Evolutionary conservation across 345 rosid species (phyloP).

Genomic region (Eucalyptus guilfoylei): DNA sequence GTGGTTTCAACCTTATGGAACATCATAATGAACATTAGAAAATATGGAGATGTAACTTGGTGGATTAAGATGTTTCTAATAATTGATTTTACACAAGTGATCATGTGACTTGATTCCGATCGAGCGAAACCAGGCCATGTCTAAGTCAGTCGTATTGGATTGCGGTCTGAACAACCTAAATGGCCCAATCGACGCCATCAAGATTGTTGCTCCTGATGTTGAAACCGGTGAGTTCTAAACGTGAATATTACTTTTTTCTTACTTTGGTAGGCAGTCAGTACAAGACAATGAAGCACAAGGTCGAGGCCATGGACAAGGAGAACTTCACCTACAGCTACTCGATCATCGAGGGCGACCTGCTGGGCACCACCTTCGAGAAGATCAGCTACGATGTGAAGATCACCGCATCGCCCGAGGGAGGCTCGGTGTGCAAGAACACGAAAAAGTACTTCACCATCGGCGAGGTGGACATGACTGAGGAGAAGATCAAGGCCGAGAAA

Average conservation of each 20-base stretch:
- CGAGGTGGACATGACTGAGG: no score
- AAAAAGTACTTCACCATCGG: no score
- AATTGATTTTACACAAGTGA: neutral
- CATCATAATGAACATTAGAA: neutral
- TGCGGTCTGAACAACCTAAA: neutral
- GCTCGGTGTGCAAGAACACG: no score
- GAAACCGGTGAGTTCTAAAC: neutral
- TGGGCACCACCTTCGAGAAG: no score
- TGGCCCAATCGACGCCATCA: neutral
- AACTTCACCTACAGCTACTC: neutral
- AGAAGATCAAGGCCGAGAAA: no score
- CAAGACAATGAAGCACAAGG: constrained; percentile 14
- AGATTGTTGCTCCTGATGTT: neutral
- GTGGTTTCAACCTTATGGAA: neutral
- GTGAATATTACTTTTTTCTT: neutral
- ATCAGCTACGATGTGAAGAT: no score
- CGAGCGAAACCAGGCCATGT: neutral
- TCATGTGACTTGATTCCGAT: neutral
- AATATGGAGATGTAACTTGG: neutral
- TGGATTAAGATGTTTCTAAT: neutral
- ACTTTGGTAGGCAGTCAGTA: neutral
- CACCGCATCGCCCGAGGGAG: no score
- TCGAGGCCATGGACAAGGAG: constrained; percentile 20
- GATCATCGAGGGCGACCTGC: no score
- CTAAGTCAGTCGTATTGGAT: neutral